Evolutionary conservation across 2,329 filamentous ascomycete genomes (phyloP), one percentile per base, ranked within the genome.

Genomic region (Tolypocladium endophyticum): DNA sequence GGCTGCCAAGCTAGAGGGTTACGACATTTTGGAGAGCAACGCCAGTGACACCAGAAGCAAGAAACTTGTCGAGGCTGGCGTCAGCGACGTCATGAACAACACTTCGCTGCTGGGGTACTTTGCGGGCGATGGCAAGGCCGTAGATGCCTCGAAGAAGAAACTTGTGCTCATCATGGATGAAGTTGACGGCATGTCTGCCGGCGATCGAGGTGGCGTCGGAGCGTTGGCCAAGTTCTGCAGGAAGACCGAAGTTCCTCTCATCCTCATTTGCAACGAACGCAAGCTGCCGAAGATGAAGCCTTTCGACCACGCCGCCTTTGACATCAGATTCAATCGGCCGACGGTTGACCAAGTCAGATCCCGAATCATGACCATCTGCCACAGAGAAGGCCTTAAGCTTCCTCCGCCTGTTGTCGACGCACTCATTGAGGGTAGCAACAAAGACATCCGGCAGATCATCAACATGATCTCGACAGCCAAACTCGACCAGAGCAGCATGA

Each of bases 151-250:
- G 20, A 97, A 94, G 78, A 96, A 95, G 78, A 97, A 97, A 67
- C 86, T 97, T 39, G 90, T 97, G 7, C 78, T 99, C 56, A 91
- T 99, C 75, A 97, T 99, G 94, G 94, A 99, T 67, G 94, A 99
- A 74, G 94, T 99, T 5, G 94, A 99, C 68, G 94, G 94, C 58
- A 97, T 99, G 94, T 97, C 93, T 62, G 92, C 91, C 41, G 94
- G 94, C 70, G 94, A 99, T 71, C 87, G 94, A 62, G 94, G 94
- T 65, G 94, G 94, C 72, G 94, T 99, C 55, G 94, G 92, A 57
- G 94, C 94, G 36, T 80, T 99, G 60, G 93, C 94, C 60, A 91
- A 94, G 61, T 88, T 96, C 58, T 97, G 93, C 80, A 96, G 90
- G 77, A 97, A 96, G 79, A 94, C 92, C 0, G 87, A 94, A 66